phyloP scores from a whole-genome alignment of 2,329 filamentous ascomycete genomes.

The Ceratocystis cacaofunesta region DNA sequence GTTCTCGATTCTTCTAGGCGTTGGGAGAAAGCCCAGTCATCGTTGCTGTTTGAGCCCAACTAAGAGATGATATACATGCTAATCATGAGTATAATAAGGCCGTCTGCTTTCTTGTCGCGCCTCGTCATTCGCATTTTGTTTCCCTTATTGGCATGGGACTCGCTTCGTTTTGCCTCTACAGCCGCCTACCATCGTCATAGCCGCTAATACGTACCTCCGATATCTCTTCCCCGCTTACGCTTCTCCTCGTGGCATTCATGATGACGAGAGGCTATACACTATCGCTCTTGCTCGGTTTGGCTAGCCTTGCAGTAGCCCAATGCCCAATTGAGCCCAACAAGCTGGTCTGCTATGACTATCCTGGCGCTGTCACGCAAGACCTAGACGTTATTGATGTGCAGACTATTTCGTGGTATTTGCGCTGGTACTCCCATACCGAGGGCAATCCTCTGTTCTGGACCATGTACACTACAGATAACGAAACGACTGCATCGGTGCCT shows the following conservation, averaged over 20 bases:
- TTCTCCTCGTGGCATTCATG: background rate
- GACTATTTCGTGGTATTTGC: constrained; percentile 17
- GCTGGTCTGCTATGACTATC: constrained; percentile 17
- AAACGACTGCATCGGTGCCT: constrained; percentile 9
- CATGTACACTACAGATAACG: constrained; percentile 14
- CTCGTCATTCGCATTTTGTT: background rate
- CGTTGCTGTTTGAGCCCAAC: background rate
- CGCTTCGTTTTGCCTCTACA: background rate
- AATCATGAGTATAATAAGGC: background rate
- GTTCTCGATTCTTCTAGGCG: background rate
- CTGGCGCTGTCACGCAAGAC: constrained; percentile 13
- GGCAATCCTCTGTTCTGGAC: constrained; percentile 16
- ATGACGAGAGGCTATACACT: constrained; percentile 1
- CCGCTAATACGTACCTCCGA: background rate
- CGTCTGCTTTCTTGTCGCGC: background rate
- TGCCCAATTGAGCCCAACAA: constrained; percentile 7
- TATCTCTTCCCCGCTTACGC: background rate
- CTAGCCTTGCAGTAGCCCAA: background rate
- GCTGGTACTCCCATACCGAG: constrained; percentile 14
- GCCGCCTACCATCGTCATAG: background rate
- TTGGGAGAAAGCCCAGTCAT: background rate
- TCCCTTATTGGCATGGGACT: background rate
- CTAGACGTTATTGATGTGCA: constrained; percentile 13
- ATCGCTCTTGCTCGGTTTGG: background rate
- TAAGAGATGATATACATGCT: background rate